Evolutionary conservation across 2,329 filamentous ascomycete genomes (phyloP).

Genomic region (Scedosporium minutisporum): DNA sequence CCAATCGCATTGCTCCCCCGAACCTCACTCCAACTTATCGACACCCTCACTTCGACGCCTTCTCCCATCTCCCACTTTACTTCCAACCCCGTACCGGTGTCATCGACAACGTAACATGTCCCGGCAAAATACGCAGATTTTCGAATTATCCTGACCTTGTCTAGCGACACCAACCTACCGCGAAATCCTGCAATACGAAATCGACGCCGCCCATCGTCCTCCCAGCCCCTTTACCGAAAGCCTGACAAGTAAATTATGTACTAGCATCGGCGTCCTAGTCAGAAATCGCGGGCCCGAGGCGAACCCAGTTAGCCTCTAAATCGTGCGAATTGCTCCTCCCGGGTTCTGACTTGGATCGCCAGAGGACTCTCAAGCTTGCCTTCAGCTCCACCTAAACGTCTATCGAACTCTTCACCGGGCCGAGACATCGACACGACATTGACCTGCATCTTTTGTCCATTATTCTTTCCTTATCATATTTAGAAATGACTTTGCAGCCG

Average conservation of each 20-base stretch:
- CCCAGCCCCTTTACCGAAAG: not conserved
- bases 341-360: not conserved
- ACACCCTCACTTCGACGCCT: not conserved
- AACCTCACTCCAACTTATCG: not conserved
- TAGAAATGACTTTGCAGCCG: conserved; percentile 24
- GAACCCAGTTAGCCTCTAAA: not conserved
- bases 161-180: not conserved
- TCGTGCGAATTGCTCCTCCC: not conserved
- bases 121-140: not conserved
- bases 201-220: not conserved
- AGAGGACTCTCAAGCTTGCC: not conserved
- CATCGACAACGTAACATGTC: not conserved
- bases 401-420: no score
- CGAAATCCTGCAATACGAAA: not conserved
- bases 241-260: not conserved
- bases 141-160: not conserved
- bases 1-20: not conserved
- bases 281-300: not conserved
- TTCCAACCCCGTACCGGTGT: not conserved
- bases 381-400: conserved; percentile 3
- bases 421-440: not conserved
- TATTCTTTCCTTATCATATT: not conserved
- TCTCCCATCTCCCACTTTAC: not conserved
- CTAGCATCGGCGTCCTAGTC: not conserved
- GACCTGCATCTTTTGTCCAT: not conserved